phyloP scores from a whole-genome alignment of 2,329 filamentous ascomycete genomes.

The Beauveria medogensis region DNA sequence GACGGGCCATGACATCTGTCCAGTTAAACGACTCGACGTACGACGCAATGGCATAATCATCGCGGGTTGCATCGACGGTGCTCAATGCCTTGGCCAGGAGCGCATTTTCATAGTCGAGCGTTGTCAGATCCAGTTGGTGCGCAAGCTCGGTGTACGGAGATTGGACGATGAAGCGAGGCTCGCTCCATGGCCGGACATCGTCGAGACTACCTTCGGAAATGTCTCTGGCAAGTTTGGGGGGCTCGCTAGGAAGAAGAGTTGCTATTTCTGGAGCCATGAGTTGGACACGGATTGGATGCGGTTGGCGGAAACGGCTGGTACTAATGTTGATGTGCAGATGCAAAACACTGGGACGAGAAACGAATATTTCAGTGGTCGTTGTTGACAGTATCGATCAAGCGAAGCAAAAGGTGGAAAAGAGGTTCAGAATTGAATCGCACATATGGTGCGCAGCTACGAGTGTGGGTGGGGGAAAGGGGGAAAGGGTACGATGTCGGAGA shows the following conservation, averaged over 20 bases:
- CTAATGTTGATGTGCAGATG: background rate
- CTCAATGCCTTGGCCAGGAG: conserved; percentile 67
- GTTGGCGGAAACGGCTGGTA: background rate
- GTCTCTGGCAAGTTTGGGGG: conserved; percentile 19
- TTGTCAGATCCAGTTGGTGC: conserved; percentile 66
- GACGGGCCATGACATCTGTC: conserved; percentile 48
- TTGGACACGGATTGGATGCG: background rate
- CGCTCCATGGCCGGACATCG: conserved; percentile 17
- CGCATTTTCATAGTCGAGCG: conserved; percentile 55
- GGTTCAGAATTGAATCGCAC: background rate
- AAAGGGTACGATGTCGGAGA: background rate
- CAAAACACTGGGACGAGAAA: background rate
- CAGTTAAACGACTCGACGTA: conserved; percentile 77
- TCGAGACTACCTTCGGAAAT: conserved; percentile 15
- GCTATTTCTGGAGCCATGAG: conserved; percentile 7
- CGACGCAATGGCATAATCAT: conserved; percentile 67
- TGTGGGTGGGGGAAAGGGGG: background rate
- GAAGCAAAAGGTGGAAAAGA: background rate
- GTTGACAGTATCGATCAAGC: background rate
- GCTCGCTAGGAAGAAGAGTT: conserved; percentile 14
- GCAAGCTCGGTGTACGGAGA: conserved; percentile 67
- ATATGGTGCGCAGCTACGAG: background rate
- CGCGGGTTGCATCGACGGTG: conserved; percentile 50
- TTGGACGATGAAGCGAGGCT: conserved; percentile 43
- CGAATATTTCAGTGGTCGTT: background rate